Evolutionary conservation across 805 yeast genomes (phyloP).

Genomic region (Metschnikowia gruessii): DNA sequence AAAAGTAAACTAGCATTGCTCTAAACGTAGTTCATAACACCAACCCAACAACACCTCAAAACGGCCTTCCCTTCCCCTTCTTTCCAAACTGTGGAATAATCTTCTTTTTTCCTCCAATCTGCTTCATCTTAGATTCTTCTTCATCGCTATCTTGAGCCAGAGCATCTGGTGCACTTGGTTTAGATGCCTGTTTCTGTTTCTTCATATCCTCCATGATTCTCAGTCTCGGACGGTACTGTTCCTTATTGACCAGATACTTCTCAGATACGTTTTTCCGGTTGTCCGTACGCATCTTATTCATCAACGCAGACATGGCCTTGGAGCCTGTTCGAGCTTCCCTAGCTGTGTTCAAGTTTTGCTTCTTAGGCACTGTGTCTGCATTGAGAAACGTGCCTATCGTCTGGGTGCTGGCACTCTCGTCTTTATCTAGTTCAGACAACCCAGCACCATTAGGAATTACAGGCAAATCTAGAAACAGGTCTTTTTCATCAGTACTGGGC

Average conservation of each 20-base stretch:
- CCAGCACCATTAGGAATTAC: conserved; percentile 34
- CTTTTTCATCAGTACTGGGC: conserved; percentile 4
- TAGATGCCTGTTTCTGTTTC: conserved; percentile 2
- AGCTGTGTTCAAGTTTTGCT: conserved; percentile 3
- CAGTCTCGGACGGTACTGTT: conserved; percentile 6
- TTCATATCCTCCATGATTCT: conserved; percentile 10
- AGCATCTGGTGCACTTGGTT: not conserved
- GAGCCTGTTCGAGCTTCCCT: conserved; percentile 21
- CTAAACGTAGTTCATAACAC: too few species aligned
- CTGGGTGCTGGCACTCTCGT: not conserved
- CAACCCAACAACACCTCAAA: conserved; percentile 1
- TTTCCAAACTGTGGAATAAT: conserved; percentile 11
- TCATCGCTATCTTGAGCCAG: conserved; percentile 16
- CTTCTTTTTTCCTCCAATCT: conserved; percentile 13
- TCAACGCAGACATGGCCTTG: conserved; percentile 37
- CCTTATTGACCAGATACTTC: conserved; percentile 4
- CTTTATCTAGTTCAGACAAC: conserved; percentile 21
- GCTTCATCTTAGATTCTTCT: conserved; percentile 18
- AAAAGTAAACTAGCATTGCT: too few species aligned
- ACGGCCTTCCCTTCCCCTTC: conserved; percentile 18
- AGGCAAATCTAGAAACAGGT: conserved; percentile 32
- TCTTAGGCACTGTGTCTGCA: conserved; percentile 9
- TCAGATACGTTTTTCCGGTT: conserved; percentile 18
- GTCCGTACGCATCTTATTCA: conserved; percentile 35
- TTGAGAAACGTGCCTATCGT: conserved; percentile 32